These are phyloP conservation scores for Ustilago hordei DNA, from an alignment of 1,284 basidiomycete genomes.

Conservation along the genomic window DNA sequence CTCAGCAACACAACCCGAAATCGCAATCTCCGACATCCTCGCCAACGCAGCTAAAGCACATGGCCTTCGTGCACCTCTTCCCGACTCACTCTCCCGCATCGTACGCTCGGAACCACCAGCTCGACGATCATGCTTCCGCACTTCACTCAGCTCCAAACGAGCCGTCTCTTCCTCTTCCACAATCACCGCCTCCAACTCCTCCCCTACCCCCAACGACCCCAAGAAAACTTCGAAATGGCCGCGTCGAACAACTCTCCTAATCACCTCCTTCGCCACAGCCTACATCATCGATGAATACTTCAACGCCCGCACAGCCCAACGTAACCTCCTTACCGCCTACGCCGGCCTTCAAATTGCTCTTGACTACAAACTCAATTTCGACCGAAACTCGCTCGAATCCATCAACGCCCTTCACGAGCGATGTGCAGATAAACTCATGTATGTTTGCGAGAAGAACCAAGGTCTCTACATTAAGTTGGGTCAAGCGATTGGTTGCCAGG, in stretches of 20 bases:
- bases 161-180: constrained; percentile 7
- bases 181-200: not conserved
- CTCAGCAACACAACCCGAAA: constrained; percentile 31
- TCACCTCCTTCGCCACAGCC: constrained; percentile 13
- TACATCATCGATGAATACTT: constrained; percentile 49
- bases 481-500: constrained; percentile 61
- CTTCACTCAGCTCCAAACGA: constrained; percentile 7
- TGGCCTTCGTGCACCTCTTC: constrained; percentile 21
- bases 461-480: constrained; percentile 63
- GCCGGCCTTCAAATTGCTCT: constrained; percentile 56
- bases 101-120: constrained; percentile 25
- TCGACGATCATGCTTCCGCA: constrained; percentile 31
- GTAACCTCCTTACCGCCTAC: constrained; percentile 55
- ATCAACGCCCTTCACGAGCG: constrained; percentile 62
- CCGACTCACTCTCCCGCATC: constrained; percentile 24
- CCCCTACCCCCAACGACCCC: not conserved
- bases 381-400: constrained; percentile 45
- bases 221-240: constrained; percentile 16
- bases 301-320: constrained; percentile 48
- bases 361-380: constrained; percentile 66
- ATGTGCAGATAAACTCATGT: constrained; percentile 55
- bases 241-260: constrained; percentile 17
- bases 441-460: constrained; percentile 60
- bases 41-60: constrained; percentile 31
- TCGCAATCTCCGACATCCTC: constrained; percentile 40